A percentile compares a stretch with the other conserved stretches of the same genome.
These are phyloP conservation scores for Trypanosoma platydactyli DNA, from an alignment of 208 protist genomes.

Conservation along the genomic window DNA sequence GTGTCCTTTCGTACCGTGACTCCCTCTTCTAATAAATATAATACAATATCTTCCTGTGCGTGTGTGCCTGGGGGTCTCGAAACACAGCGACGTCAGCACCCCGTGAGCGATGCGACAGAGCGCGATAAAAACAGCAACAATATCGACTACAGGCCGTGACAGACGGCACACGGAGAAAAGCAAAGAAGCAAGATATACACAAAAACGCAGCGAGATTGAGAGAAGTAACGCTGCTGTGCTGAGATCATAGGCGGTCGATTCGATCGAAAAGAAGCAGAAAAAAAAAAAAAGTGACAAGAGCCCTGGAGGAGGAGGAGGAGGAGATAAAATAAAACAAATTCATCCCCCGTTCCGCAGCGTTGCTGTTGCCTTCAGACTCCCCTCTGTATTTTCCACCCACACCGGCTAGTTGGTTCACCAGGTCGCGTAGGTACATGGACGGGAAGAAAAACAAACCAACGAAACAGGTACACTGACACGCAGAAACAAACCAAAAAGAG, in stretches of 20 bases:
- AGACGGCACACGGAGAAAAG: slow-evolving; percentile 4
- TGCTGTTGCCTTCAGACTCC: too few relatives aligned
- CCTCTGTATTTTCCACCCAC: too few relatives aligned
- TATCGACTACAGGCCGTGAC: not conserved
- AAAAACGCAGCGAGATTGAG: slow-evolving; percentile 1
- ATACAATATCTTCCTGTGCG: too few relatives aligned
- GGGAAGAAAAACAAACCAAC: slow-evolving; percentile 3
- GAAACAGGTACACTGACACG: not conserved
- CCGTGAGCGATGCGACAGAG: not conserved
- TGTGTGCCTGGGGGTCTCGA: too few relatives aligned
- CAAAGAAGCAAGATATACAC: slow-evolving; percentile 9
- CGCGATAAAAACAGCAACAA: not conserved
- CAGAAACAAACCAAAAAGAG: not conserved
- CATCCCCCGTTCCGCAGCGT: too few relatives aligned
- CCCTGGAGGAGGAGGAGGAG: too few relatives aligned
- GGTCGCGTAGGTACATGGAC: slow-evolving; percentile 1
- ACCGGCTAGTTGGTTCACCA: too few relatives aligned
- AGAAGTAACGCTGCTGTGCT: too few relatives aligned
- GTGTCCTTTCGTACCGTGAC: not conserved
- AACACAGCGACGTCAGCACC: slow-evolving; percentile 7
- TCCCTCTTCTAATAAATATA: not conserved
- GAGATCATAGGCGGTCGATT: too few relatives aligned
- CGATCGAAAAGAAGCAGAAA: too few relatives aligned
- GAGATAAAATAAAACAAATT: too few relatives aligned
- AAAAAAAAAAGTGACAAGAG: too few relatives aligned